Conservation (phyloP, 768 basidiomycete species). For the Suillus decipiens region DNA sequence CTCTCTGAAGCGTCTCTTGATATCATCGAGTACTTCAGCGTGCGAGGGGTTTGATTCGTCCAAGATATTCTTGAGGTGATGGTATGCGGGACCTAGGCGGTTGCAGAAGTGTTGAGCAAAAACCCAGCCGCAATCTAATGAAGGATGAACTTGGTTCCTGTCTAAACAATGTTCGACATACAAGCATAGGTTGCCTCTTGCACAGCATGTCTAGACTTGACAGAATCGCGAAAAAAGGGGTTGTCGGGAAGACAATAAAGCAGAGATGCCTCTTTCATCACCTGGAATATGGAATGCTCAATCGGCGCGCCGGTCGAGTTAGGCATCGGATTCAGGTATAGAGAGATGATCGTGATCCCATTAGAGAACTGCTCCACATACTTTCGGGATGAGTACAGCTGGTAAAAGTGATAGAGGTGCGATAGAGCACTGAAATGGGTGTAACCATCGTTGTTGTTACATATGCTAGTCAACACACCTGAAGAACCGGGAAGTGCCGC, state of each 20-base stretch:
- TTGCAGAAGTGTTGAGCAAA: conserved; percentile 99
- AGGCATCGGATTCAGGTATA: conserved; percentile 93
- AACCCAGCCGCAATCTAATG: conserved; percentile 89
- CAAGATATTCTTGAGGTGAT: conserved; percentile 84
- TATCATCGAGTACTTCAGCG: conserved; percentile 91
- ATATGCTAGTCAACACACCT: conserved; percentile 44
- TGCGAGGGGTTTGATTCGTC: conserved; percentile 89
- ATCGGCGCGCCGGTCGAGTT: conserved; percentile 81
- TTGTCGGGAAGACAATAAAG: conserved; percentile 94
- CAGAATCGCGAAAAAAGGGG: conserved; percentile 73
- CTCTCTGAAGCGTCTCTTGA: conserved; percentile 95
- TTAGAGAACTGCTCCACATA: conserved; percentile 99
- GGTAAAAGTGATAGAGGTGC: conserved; percentile 97
- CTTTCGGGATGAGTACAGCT: conserved; percentile 94
- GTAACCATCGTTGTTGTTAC: conserved; percentile 11
- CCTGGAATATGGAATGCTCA: conserved; percentile 97
- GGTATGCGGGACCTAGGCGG: conserved; percentile 87
- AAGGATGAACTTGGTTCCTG: conserved; percentile 6
- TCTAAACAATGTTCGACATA: conserved; percentile 35
- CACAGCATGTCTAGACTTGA: conserved; percentile 69
- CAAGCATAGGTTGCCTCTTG: conserved; percentile 97
- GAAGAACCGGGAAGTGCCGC: conserved; percentile 85
- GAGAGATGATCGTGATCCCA: conserved; percentile 90
- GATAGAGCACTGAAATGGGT: conserved; percentile 68
- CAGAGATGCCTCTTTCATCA: conserved; percentile 94